A percentile compares a stretch with the other conserved stretches of the same genome.
phyloP scores from a whole-genome alignment of 2,329 filamentous ascomycete genomes.

The Aspergillus pseudoterreus region DNA sequence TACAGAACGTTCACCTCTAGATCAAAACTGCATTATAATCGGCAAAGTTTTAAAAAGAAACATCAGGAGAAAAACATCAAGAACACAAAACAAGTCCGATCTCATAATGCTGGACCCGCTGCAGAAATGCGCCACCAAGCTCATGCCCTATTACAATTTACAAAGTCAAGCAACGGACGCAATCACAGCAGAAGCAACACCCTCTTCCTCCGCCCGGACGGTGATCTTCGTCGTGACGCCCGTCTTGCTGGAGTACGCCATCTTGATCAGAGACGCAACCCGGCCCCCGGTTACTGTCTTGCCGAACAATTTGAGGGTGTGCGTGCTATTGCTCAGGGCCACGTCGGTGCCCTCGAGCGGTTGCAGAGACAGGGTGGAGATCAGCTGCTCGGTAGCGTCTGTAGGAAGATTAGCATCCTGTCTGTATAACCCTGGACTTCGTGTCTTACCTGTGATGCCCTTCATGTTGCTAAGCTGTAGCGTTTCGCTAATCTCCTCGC shows the following conservation, averaged over 20 bases:
- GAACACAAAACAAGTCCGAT: conserved; percentile 16
- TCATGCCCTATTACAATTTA: conserved; percentile 17
- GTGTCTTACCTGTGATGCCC: conserved; percentile 77
- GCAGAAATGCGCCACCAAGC: conserved; percentile 13
- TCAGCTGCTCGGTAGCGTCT: conserved; percentile 91
- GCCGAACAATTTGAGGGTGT: conserved; percentile 91
- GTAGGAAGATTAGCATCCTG: conserved; percentile 24
- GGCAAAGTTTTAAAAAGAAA: conserved; percentile 4
- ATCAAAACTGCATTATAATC: conserved; percentile 18
- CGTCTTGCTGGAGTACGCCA: conserved; percentile 89
- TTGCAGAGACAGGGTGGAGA: conserved; percentile 82
- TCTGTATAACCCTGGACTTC: background rate
- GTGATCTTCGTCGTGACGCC: conserved; percentile 96
- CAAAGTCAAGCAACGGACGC: conserved; percentile 67
- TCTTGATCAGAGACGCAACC: conserved; percentile 81
- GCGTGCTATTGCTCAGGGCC: conserved; percentile 79
- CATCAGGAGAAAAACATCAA: conserved; percentile 7
- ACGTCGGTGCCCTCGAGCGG: conserved; percentile 93
- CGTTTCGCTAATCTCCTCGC: conserved; percentile 88
- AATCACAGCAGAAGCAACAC: conserved; percentile 78
- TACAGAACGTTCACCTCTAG: conserved; percentile 18
- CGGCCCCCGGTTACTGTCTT: conserved; percentile 90
- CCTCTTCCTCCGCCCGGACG: conserved; percentile 87
- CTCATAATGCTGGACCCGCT: conserved; percentile 21
- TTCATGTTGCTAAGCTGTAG: conserved; percentile 82